A percentile compares a stretch with the other conserved stretches of the same genome.
phyloP scores from a whole-genome alignment of 176 grass and related monocot species.

The Themeda triandra region DNA sequence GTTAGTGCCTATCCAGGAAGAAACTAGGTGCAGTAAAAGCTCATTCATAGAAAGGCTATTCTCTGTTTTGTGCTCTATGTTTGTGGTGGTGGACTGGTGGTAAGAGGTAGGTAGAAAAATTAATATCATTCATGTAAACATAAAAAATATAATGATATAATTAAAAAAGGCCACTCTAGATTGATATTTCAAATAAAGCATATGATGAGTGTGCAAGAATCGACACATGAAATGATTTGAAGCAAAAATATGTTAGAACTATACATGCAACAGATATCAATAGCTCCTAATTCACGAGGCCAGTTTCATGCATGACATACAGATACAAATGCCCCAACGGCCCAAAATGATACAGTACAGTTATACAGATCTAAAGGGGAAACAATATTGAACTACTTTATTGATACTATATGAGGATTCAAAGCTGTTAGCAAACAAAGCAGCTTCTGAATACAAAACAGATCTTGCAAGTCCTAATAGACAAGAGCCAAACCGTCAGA shows the following conservation, averaged over 20 bases:
- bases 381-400: neutral
- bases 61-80: neutral
- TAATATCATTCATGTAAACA: neutral
- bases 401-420: neutral
- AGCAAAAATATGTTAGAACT: neutral
- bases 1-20: conserved; percentile 22
- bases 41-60: neutral
- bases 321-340: neutral
- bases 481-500: neutral
- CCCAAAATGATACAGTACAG: neutral
- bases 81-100: neutral
- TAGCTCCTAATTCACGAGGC: neutral
- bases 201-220: neutral
- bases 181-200: neutral
- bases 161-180: neutral
- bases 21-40: conserved; percentile 7
- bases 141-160: neutral
- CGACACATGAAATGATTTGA: neutral
- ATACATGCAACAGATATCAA: neutral
- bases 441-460: neutral
- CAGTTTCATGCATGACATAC: neutral
- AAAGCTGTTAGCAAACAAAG: neutral
- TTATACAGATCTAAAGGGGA: neutral
- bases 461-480: neutral
- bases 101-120: neutral